Evolutionary conservation across 2,329 filamentous ascomycete species (phyloP).

Genomic region (Monosporascus cannonballus): DNA sequence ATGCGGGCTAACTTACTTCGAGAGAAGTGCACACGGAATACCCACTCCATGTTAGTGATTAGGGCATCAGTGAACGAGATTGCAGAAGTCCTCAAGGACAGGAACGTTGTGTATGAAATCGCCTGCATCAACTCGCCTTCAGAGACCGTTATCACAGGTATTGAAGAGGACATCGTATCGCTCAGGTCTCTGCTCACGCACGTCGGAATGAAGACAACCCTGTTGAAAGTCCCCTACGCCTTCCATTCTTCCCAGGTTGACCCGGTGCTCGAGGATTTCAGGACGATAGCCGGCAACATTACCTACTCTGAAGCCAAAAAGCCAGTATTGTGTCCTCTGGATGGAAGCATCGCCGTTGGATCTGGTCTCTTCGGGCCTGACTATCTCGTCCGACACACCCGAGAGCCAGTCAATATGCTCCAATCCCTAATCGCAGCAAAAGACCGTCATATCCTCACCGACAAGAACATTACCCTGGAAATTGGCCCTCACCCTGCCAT

Average conservation of each 20-base stretch:
- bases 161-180: slow-evolving; percentile 38
- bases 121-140: slow-evolving; percentile 61
- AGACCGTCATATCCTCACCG: slow-evolving; percentile 1
- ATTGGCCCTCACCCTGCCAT: slow-evolving; percentile 13
- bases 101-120: slow-evolving; percentile 28
- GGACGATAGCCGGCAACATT: slow-evolving; percentile 31
- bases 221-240: slow-evolving; percentile 37
- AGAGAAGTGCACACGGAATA: slow-evolving; percentile 45
- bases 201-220: slow-evolving; percentile 44
- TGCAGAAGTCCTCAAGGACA: slow-evolving; percentile 13
- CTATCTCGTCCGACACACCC: slow-evolving; percentile 11
- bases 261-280: slow-evolving; percentile 52
- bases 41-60: slow-evolving; percentile 57
- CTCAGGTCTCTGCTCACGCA: no score
- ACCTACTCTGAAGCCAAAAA: not conserved
- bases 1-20: slow-evolving; percentile 48
- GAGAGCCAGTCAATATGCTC: slow-evolving; percentile 12
- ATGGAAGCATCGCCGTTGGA: not conserved
- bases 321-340: slow-evolving; percentile 2
- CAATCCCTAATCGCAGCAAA: slow-evolving; percentile 8
- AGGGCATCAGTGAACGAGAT: slow-evolving; percentile 36
- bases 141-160: slow-evolving; percentile 55
- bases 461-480: slow-evolving; percentile 18
- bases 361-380: slow-evolving; percentile 1
- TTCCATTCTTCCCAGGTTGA: slow-evolving; percentile 51